Evolutionary conservation across 768 basidiomycete species (phyloP).

Genomic region (Pulveroboletus sp.): DNA sequence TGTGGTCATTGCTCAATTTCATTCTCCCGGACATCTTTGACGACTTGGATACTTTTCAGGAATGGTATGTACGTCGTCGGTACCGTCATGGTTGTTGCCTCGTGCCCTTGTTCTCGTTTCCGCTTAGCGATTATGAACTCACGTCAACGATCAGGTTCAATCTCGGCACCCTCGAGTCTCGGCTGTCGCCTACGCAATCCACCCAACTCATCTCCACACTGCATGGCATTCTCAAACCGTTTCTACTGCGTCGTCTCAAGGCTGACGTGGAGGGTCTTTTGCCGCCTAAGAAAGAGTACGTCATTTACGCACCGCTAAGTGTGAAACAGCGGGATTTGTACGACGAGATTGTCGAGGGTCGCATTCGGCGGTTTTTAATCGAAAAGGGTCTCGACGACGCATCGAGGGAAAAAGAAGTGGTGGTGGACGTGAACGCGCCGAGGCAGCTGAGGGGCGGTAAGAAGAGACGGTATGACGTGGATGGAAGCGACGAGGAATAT

Average conservation of each 20-base stretch:
- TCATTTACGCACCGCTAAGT: slow-evolving; percentile 88
- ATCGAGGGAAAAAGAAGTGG: slow-evolving; percentile 18
- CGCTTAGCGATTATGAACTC: neutral
- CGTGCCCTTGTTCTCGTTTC: neutral
- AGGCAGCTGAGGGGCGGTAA: slow-evolving; percentile 36
- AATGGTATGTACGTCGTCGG: slow-evolving; percentile 69
- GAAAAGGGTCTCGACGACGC: slow-evolving; percentile 28
- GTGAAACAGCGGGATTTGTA: slow-evolving; percentile 82
- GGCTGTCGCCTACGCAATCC: slow-evolving; percentile 56
- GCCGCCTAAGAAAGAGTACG: slow-evolving; percentile 93
- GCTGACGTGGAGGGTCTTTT: slow-evolving; percentile 77
- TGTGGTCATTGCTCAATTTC: slow-evolving; percentile 96
- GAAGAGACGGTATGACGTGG: slow-evolving; percentile 50
- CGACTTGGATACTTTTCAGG: slow-evolving; percentile 86
- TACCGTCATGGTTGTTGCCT: neutral
- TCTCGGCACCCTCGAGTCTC: slow-evolving; percentile 58
- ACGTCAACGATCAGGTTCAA: slow-evolving; percentile 55
- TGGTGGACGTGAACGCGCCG: slow-evolving; percentile 30
- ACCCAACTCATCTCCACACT: slow-evolving; percentile 71
- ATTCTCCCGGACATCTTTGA: slow-evolving; percentile 93
- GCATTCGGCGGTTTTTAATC: slow-evolving; percentile 63
- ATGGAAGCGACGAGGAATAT: slow-evolving; percentile 62
- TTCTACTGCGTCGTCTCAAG: slow-evolving; percentile 89
- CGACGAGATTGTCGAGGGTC: slow-evolving; percentile 71
- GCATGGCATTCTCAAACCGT: slow-evolving; percentile 92